Evolutionary conservation across 2,329 filamentous ascomycete species (phyloP).

Genomic region (Colletotrichum camelliae): DNA sequence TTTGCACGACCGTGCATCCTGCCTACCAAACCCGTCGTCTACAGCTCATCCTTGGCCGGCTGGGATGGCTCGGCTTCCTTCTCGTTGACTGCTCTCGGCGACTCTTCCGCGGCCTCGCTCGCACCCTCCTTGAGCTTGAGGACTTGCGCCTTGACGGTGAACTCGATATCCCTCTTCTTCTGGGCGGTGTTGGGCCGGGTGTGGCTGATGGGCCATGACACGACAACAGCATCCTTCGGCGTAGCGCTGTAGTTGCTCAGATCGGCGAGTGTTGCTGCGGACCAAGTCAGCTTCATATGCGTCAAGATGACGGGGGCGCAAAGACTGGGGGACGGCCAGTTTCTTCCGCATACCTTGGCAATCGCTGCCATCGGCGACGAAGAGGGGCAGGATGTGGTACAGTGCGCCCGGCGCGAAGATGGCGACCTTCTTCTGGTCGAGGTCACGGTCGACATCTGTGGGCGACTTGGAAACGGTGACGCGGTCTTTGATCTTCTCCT

Average conservation of each 20-base stretch:
- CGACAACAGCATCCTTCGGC: slow-evolving; percentile 30
- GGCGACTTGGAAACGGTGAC: slow-evolving; percentile 27
- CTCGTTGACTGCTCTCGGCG: not conserved
- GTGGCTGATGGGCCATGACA: slow-evolving; percentile 34
- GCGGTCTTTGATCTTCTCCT: slow-evolving; percentile 43
- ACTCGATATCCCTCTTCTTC: slow-evolving; percentile 30
- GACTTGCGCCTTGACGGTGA: slow-evolving; percentile 35
- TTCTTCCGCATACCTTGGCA: slow-evolving; percentile 37
- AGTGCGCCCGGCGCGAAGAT: slow-evolving; percentile 50
- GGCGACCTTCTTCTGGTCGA: slow-evolving; percentile 34
- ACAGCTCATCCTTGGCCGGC: slow-evolving; percentile 8
- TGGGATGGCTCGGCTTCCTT: not conserved
- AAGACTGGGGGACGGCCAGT: not conserved
- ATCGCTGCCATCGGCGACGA: slow-evolving; percentile 40
- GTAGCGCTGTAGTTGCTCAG: slow-evolving; percentile 31
- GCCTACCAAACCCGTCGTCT: not conserved
- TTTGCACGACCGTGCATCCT: not conserved
- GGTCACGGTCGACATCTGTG: slow-evolving; percentile 29
- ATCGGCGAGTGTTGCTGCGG: slow-evolving; percentile 25
- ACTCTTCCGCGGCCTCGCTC: not conserved
- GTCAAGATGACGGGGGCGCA: not conserved
- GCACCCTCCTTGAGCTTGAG: slow-evolving; percentile 23
- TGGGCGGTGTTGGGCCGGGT: slow-evolving; percentile 30
- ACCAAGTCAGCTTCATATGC: not conserved
- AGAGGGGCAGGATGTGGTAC: slow-evolving; percentile 47